These are phyloP conservation scores for Bromus sterilis DNA, from an alignment of 176 grass and related monocot species.

Conservation along the genomic window DNA sequence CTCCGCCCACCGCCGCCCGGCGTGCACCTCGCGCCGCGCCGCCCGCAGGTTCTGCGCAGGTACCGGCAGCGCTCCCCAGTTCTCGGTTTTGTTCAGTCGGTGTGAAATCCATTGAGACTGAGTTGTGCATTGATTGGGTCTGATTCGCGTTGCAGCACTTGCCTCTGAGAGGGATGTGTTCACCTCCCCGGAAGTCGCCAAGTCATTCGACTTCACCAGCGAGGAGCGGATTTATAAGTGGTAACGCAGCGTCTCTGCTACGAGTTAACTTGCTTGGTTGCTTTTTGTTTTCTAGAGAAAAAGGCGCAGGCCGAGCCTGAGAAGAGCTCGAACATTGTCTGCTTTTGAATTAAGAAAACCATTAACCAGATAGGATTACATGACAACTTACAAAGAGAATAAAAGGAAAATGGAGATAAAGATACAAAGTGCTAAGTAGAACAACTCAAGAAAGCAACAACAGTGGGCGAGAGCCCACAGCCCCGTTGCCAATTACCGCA, in stretches of 20 bases:
- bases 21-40: slow-evolving; percentile 28
- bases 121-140: neutral
- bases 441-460: no score
- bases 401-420: no score
- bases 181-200: slow-evolving; percentile 70
- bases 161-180: slow-evolving; percentile 66
- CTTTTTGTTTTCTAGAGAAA: no score
- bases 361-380: no score
- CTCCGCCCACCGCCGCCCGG: slow-evolving; percentile 27
- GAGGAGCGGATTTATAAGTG: slow-evolving; percentile 96
- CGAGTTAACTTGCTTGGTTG: neutral
- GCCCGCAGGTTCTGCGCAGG: slow-evolving; percentile 69
- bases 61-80: neutral
- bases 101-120: neutral
- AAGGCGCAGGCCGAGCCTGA: no score
- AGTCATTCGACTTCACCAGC: slow-evolving; percentile 82
- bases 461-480: no score
- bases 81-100: neutral
- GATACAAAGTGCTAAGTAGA: no score
- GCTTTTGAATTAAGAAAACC: no score
- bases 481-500: no score
- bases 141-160: slow-evolving; percentile 31
- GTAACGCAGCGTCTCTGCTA: slow-evolving; percentile 19
- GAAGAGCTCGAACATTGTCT: no score
- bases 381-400: no score